Base-by-base conservation (phyloP, 495 filamentous ascomycete species). In the Niebla homalea region DNA sequence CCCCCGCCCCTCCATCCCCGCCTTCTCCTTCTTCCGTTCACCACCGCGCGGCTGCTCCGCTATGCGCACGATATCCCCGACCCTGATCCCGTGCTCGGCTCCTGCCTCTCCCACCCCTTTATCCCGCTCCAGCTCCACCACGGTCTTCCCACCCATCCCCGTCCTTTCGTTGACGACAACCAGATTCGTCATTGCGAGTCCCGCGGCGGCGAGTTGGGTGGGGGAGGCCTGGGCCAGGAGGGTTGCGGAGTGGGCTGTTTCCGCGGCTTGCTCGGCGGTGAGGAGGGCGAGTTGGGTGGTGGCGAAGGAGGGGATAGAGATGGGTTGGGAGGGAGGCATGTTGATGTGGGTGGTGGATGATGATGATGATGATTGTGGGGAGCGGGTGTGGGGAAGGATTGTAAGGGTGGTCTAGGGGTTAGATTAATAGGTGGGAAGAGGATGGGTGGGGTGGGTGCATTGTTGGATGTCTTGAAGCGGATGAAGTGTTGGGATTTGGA, bases 41-140 rank as follows among this genome's bases (percentile, higher is more conserved):
- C 79, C 83, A 0, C 70, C 64, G 2, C 62, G 88, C 0, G 83
- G 78, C 66, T 89, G 81, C 62, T 89, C 86, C 51, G 77, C 74
- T 21, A 96, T 76, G 0, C 85, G 61, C 29, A 96, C 88, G 38
- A 97, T 83, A 69, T 98, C 92, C 2, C 92, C 93, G 0, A 80
- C 78, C 0, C 92, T 68, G 36, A 98, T 74, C 7, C 88, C 90
- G 75, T 95, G 87, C 53, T 89, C 79, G 1, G 18, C 26, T n/a
- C 16, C 42, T 0, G 80, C 80, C 2, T 94, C 59, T 11, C 50
- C 64, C 32, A 36, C 46, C 43, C 46, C 55, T 54, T 53, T 37
- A 58, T 97, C 90, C 0, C 80, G 74, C 2, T 68, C 74, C 19
- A 97, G 81, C 58, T 94, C 89, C 16, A 94, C 67, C 3, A 98